Evolutionary conservation across 352 stramenopile species (phyloP).

Genomic region (Phytophthora tentaculata): DNA sequence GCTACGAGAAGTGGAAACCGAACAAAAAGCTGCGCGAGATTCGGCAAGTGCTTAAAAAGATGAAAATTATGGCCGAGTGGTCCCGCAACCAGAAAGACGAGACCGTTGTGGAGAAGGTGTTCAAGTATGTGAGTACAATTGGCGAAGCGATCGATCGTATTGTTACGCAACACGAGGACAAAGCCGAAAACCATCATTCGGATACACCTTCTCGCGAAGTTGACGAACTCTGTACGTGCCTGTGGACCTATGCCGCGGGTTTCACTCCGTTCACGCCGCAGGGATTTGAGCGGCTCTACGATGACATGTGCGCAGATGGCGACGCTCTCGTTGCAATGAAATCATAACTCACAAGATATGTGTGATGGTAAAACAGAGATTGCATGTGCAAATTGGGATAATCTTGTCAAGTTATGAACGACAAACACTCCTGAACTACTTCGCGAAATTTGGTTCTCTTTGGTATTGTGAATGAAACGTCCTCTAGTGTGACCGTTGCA

Average conservation of each 20-base stretch:
- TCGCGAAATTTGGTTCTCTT: no score
- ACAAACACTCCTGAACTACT: slow-evolving; percentile 1
- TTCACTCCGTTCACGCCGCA: slow-evolving; percentile 78
- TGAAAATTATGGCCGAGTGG: slow-evolving; percentile 86
- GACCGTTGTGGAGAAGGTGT: slow-evolving; percentile 87
- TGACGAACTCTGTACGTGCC: slow-evolving; percentile 79
- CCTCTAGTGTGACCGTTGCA: no score
- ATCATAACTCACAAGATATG: slow-evolving; percentile 18
- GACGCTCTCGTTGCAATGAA: slow-evolving; percentile 44
- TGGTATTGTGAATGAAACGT: no score
- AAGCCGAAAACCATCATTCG: slow-evolving; percentile 11
- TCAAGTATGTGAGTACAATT: slow-evolving; percentile 87
- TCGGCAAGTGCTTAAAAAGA: slow-evolving; percentile 85
- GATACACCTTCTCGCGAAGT: slow-evolving; percentile 42
- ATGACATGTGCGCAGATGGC: slow-evolving; percentile 83
- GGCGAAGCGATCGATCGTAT: slow-evolving; percentile 82
- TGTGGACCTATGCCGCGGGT: slow-evolving; percentile 82
- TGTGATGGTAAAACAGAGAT: slow-evolving; percentile 11
- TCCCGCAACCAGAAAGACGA: slow-evolving; percentile 83
- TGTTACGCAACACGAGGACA: slow-evolving; percentile 54
- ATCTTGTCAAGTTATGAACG: slow-evolving; percentile 13
- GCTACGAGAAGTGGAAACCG: slow-evolving; percentile 82
- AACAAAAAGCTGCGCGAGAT: slow-evolving; percentile 80
- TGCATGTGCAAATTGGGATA: not conserved
- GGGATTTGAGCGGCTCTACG: slow-evolving; percentile 87